A percentile compares a stretch with the other conserved stretches of the same genome.
Conservation (phyloP, 345 rosid genomes). For the Eucalyptus erythrocorys region DNA sequence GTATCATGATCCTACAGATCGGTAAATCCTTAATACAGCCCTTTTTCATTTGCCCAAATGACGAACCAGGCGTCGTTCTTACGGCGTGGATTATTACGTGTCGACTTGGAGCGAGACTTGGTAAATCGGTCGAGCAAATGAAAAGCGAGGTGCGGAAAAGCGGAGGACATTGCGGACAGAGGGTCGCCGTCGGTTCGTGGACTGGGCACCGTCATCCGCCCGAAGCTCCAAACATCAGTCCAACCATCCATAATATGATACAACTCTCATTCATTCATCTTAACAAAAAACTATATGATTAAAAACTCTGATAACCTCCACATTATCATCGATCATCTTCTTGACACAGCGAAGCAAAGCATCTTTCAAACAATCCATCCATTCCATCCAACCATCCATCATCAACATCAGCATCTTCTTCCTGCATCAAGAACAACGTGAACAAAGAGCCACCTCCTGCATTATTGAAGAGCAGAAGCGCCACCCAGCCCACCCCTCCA, state of each 20-base stretch:
- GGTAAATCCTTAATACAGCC: neutral
- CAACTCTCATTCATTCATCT: neutral
- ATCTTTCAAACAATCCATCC: neutral
- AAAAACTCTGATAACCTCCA: neutral
- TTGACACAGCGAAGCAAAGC: neutral
- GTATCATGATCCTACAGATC: neutral
- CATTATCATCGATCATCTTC: neutral
- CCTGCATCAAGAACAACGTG: neutral
- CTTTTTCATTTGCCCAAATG: neutral
- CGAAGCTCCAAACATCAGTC: neutral
- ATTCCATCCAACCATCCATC: neutral
- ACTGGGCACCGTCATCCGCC: neutral
- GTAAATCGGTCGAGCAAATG: no score
- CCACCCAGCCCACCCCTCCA: neutral
- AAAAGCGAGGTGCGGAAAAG: no score
- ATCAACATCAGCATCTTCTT: neutral
- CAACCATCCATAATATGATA: neutral
- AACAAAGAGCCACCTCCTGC: neutral
- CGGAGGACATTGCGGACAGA: neutral
- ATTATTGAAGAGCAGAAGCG: neutral
- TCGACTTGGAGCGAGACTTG: no score
- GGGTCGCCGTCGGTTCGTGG: conserved; percentile 11
- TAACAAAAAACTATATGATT: neutral
- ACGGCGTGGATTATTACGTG: neutral
- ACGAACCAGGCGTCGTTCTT: neutral